Evolutionary conservation across 2,329 filamentous ascomycete genomes (phyloP), one percentile per base, ranked within the genome.

Genomic region (Aspergillus fijiensis): DNA sequence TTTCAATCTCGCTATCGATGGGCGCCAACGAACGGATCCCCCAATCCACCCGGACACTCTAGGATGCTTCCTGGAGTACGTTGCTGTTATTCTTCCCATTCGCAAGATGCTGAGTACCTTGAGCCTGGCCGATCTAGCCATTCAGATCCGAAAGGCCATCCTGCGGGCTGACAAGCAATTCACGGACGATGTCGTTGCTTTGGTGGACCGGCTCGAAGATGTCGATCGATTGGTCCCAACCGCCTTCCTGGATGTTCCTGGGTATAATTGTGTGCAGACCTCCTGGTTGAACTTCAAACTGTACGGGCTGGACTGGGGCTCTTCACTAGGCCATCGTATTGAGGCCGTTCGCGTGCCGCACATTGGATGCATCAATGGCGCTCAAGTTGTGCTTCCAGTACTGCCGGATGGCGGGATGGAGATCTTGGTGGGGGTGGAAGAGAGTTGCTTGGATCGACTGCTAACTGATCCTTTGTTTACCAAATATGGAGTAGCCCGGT

Each of bases 31-130:
- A 7, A 73, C 76, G 4, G 66, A 71, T 49, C 73, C 72, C 19
- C 70, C 66, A 0, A 65, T 79, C 2, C 72, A 77, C 54, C 70
- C 72, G 2, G 66, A 69, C 2, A 76, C 75, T 0, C 65, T 78
- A 25, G 77, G 77, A 6, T 77, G 76, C 57, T 78, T 77, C 58
- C 67, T 79, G 11, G 76, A 74, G 48, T 78, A 74, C 60, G 68
- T 76, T 2, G 68, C 69, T 6, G 68, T 72, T 7, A 59, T 57
- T 2, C 49, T 25, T 11, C 55, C 67, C 0, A 63, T 69, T 16
- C 65, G 67, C 9, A 66, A 70, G 58, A 74, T 77, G 57, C 66
- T 76, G 14, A 58, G 61, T 3, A 52, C 65, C n/a, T 42, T 65
- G 10, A 71, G 57, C 55, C 57, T 79, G 7, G 74, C 73, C 3